Base-by-base conservation (phyloP, 2,329 filamentous ascomycete genomes). In the Penicillium sp. region DNA sequence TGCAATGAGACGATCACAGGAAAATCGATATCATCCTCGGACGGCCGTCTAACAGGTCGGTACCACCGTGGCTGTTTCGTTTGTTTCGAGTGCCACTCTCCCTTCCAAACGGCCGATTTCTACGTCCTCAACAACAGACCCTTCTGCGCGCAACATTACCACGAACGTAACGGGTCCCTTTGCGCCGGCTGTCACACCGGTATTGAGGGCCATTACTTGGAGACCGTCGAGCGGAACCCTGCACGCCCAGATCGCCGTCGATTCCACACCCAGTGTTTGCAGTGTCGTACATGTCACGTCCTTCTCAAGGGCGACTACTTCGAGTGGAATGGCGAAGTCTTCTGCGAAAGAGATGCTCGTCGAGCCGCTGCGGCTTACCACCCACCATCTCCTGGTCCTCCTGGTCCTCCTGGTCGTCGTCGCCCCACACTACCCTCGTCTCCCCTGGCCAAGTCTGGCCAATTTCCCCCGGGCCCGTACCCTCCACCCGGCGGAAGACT, bases 21-120 rank as follows among this genome's bases (percentile, higher is more conserved):
- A 21, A 97, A 97, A 77, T 96, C 92, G 1, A 87, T 99, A 57
- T 96, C 93, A 35, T 96, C 92, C 15, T 92, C 92, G 0, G 94
- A 97, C 67, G 94, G 94, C 17, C 88, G 93, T 25, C 81, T 99
- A 25, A 96, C 91, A 0, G 94, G 94, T 10, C 88, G 92, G 62
- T 99, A 96, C 74, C 94, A 99, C 81, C 96, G 95, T 74, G 84
- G 89, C 5, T 99, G 93, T 74, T 97, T 99, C 71, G 90, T 93
- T 12, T 99, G 94, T 81, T 85, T 86, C 5, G 92, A 89, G 1
- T 99, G 94, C 78, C 80, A 81, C 12, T 83, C 87, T 54, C 88
- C 92, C 0, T 99, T 97, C 71, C 81, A 87, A 21, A 96, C 92
- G 0, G 85, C 91, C 1, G 92, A 94, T 58, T 97, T 97, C 68